Evolutionary conservation across 177 flowering plant genomes (phyloP).

Genomic region (Vitis hybrid): DNA sequence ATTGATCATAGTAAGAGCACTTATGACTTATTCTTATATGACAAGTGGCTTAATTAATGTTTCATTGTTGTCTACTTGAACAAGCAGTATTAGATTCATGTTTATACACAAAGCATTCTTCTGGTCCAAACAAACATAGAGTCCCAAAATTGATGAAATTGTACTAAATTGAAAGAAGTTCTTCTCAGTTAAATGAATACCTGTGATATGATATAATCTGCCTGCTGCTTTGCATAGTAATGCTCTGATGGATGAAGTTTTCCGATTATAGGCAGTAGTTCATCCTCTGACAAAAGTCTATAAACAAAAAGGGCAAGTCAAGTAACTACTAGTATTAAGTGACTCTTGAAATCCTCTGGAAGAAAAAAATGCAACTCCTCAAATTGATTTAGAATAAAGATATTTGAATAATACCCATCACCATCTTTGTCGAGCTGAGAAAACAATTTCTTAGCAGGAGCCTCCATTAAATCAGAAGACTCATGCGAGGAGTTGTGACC

Average conservation of each 20-base stretch:
- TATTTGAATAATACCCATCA: slow-evolving; percentile 59
- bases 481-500: slow-evolving; percentile 51
- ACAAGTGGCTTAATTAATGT: too few species aligned
- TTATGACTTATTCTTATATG: too few species aligned
- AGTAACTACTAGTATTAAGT: not conserved
- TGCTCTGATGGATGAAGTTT: slow-evolving; percentile 93
- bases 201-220: slow-evolving; percentile 87
- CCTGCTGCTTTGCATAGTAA: slow-evolving; percentile 95
- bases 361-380: slow-evolving; percentile 4
- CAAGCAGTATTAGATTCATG: not conserved
- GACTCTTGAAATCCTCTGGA: not conserved
- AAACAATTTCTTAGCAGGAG: slow-evolving; percentile 71
- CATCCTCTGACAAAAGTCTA: slow-evolving; percentile 70
- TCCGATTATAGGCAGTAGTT: slow-evolving; percentile 70
- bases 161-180: too few species aligned
- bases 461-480: slow-evolving; percentile 54
- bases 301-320: not conserved
- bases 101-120: not conserved
- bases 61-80: too few species aligned
- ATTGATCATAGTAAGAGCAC: too few species aligned
- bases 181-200: slow-evolving; percentile 32
- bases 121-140: too few species aligned
- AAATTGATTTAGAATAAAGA: not conserved
- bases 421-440: slow-evolving; percentile 79
- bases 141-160: too few species aligned